Percentiles rank a stretch among this genome's conserved stretches.
Conservation (phyloP, 2,329 filamentous ascomycete genomes). For the Amylocarpus encephaloides region DNA sequence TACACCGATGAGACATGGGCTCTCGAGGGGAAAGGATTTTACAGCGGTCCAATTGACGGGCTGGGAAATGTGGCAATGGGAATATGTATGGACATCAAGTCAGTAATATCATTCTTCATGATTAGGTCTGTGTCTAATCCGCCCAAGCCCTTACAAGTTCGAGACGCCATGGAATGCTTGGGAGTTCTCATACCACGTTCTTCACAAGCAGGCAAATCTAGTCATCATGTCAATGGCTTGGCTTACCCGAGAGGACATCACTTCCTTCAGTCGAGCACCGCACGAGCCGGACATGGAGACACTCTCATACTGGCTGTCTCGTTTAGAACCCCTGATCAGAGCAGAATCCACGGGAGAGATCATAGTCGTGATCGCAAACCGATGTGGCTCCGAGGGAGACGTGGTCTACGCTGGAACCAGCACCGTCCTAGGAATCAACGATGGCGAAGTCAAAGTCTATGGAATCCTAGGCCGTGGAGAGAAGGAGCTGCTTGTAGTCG, state of each 20-base stretch:
- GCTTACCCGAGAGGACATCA: slow-evolving; percentile 54
- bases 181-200: slow-evolving; percentile 46
- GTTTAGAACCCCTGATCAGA: slow-evolving; percentile 60
- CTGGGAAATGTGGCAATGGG: slow-evolving; percentile 50
- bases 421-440: slow-evolving; percentile 59
- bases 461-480: slow-evolving; percentile 64
- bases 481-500: slow-evolving; percentile 61
- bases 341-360: slow-evolving; percentile 49
- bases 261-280: slow-evolving; percentile 41
- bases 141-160: slow-evolving; percentile 42
- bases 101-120: not conserved
- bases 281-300: slow-evolving; percentile 65
- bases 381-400: slow-evolving; percentile 59
- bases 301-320: slow-evolving; percentile 62
- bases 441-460: slow-evolving; percentile 61
- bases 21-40: slow-evolving; percentile 50
- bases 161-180: slow-evolving; percentile 44
- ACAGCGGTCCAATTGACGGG: slow-evolving; percentile 36
- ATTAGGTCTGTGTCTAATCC: slow-evolving; percentile 20
- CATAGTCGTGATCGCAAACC: slow-evolving; percentile 67
- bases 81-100: slow-evolving; percentile 64
- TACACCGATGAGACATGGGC: slow-evolving; percentile 58
- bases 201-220: slow-evolving; percentile 50
- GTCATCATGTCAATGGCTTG: slow-evolving; percentile 74
- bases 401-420: slow-evolving; percentile 69